Percentiles rank a stretch among this genome's conserved stretches.
These are phyloP conservation scores for Pisolithus microcarpus DNA, from an alignment of 768 basidiomycete genomes.

Conservation along the genomic window DNA sequence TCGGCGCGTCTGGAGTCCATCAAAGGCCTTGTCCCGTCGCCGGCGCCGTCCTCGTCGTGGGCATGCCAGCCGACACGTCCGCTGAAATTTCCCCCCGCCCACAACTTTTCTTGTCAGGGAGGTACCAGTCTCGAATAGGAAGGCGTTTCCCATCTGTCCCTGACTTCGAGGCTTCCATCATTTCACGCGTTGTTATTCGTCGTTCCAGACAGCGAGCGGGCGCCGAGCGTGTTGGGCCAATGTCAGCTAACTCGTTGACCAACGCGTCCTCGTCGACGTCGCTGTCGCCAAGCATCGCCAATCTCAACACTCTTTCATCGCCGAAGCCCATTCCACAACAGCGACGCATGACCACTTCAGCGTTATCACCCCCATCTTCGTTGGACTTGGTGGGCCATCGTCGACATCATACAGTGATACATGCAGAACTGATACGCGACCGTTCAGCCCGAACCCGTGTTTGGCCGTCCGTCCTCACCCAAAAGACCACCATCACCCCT, in stretches of 20 bases:
- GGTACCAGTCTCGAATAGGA: constrained; percentile 8
- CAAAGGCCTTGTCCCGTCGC: constrained; percentile 10
- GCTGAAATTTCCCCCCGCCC: constrained; percentile 6
- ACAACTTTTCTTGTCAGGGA: constrained; percentile 13
- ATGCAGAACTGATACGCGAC: constrained; percentile 9
- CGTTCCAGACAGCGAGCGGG: constrained; percentile 1
- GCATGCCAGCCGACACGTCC: constrained; percentile 20
- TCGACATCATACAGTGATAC: neutral
- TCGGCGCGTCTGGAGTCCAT: constrained; percentile 31
- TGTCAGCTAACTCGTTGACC: constrained; percentile 14
- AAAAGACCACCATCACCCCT: constrained; percentile 65
- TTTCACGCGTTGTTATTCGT: neutral
- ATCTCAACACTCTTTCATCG: constrained; percentile 26
- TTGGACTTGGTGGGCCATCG: constrained; percentile 32
- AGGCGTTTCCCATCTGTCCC: constrained; percentile 15
- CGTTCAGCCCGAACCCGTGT: constrained; percentile 39
- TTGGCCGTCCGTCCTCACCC: constrained; percentile 28
- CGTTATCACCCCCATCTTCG: constrained; percentile 34
- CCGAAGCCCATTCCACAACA: constrained; percentile 25
- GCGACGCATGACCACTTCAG: constrained; percentile 32
- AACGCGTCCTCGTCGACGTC: constrained; percentile 29
- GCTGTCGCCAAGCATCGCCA: constrained; percentile 26
- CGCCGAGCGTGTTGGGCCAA: constrained; percentile 12
- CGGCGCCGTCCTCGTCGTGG: constrained; percentile 17
- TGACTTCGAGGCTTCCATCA: constrained; percentile 3